phyloP scores from a whole-genome alignment of 1,139 yeast genomes.

The Scheffersomyces illinoinensis region DNA sequence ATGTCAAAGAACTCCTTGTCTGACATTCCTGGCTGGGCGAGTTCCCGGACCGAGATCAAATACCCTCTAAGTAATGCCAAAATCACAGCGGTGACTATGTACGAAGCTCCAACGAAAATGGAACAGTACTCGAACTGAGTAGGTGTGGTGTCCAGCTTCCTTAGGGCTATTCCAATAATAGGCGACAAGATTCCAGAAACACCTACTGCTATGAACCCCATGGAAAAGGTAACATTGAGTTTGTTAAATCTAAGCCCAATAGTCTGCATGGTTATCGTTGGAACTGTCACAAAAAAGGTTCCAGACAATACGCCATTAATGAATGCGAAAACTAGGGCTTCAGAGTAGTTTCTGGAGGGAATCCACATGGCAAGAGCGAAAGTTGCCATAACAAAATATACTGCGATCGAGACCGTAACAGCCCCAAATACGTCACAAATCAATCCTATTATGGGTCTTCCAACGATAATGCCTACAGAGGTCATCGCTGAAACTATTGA shows the following conservation, averaged over 20 bases:
- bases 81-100: constrained; percentile 36
- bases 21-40: not conserved
- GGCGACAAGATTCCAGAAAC: constrained; percentile 49
- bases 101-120: constrained; percentile 51
- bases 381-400: constrained; percentile 1
- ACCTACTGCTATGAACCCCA: constrained; percentile 50
- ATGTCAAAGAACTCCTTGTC: not conserved
- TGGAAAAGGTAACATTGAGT: constrained; percentile 46
- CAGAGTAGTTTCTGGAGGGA: constrained; percentile 4
- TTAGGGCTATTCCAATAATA: constrained; percentile 49
- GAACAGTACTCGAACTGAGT: constrained; percentile 48
- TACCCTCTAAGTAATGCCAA: constrained; percentile 48
- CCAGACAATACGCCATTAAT: constrained; percentile 3
- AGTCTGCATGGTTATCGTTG: not conserved
- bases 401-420: not conserved
- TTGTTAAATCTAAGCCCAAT: constrained; percentile 17
- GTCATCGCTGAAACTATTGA: constrained; percentile 3
- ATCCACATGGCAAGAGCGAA: constrained; percentile 6
- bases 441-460: constrained; percentile 4
- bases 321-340: constrained; percentile 2
- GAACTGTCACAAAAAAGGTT: constrained; percentile 1
- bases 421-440: constrained; percentile 2
- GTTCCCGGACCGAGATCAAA: constrained; percentile 21
- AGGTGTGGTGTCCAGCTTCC: constrained; percentile 33
- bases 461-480: constrained; percentile 3